Evolutionary conservation across 331 rosid genomes (phyloP).

Genomic region (Saraca asoca): DNA sequence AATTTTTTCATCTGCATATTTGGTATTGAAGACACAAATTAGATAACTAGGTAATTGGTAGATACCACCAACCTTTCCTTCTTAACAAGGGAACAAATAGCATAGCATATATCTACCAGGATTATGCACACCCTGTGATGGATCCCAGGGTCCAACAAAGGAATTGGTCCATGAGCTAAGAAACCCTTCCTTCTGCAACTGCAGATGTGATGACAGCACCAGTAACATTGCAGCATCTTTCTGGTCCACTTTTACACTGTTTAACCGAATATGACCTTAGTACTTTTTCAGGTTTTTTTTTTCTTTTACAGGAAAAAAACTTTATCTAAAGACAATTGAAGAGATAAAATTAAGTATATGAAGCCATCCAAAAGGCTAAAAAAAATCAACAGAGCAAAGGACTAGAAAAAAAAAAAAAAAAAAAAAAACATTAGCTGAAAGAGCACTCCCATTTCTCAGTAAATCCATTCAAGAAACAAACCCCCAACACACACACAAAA

Average conservation of each 20-base stretch:
- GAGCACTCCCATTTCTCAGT: too few relatives aligned
- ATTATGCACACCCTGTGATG: constrained; percentile 98
- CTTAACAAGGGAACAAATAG: background rate
- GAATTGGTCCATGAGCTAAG: constrained; percentile 95
- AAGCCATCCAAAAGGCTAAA: too few relatives aligned
- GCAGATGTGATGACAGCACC: constrained; percentile 87
- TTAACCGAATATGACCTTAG: constrained; percentile 32
- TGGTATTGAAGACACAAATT: constrained; percentile 32
- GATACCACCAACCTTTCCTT: constrained; percentile 15
- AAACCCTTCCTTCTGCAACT: constrained; percentile 87
- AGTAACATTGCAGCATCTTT: constrained; percentile 81
- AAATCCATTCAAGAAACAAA: too few relatives aligned
- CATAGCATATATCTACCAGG: constrained; percentile 66
- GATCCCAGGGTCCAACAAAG: constrained; percentile 99
- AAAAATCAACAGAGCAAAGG: too few relatives aligned
- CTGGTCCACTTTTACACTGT: constrained; percentile 71
- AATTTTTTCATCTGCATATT: constrained; percentile 79
- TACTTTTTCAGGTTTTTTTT: too few relatives aligned
- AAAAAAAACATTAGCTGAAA: too few relatives aligned
- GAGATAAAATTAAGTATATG: too few relatives aligned
- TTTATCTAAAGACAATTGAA: too few relatives aligned
- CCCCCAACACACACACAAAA: background rate
- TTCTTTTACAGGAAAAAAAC: too few relatives aligned
- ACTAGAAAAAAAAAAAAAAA: too few relatives aligned
- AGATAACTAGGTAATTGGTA: constrained; percentile 24